phyloP scores from a whole-genome alignment of 345 rosid genomes.

The Populus nigra region DNA sequence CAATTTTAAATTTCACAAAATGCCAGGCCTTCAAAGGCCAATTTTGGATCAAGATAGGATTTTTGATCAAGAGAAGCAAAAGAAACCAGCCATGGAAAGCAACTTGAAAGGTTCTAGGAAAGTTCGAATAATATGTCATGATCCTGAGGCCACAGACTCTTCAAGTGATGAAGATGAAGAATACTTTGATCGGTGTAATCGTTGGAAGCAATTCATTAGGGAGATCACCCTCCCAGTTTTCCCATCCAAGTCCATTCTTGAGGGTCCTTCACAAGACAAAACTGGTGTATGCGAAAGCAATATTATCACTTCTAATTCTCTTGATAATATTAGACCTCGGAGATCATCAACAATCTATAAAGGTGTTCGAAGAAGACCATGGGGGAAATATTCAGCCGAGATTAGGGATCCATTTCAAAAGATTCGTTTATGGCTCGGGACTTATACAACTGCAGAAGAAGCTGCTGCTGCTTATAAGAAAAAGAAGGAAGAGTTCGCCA shows the following conservation, averaged over 20 bases:
- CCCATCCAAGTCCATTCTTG: not conserved
- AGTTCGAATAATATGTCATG: conserved; percentile 36
- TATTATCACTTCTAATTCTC: not conserved
- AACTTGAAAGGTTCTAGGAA: conserved; percentile 18
- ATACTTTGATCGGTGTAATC: not conserved
- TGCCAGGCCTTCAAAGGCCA: conserved; percentile 30
- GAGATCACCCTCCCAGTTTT: conserved; percentile 29
- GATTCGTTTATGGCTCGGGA: conserved; percentile 54
- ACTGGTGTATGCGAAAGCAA: not conserved
- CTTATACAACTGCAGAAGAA: conserved; percentile 47
- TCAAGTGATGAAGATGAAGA: conserved; percentile 41
- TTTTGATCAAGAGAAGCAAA: not conserved
- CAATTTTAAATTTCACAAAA: not conserved
- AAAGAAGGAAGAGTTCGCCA: conserved; percentile 43
- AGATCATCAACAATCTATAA: conserved; percentile 19
- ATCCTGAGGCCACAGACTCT: conserved; percentile 51
- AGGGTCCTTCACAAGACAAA: not conserved
- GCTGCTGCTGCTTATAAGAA: conserved; percentile 43
- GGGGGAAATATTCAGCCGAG: conserved; percentile 54
- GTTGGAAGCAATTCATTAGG: conserved; percentile 17
- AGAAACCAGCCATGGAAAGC: conserved; percentile 4
- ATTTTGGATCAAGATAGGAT: conserved; percentile 16
- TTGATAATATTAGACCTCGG: conserved; percentile 6
- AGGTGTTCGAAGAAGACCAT: conserved; percentile 52
- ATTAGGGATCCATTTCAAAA: conserved; percentile 46